phyloP scores from a whole-genome alignment of 371 early-diverging fungal species.

The Rhizomucor pusillus region DNA sequence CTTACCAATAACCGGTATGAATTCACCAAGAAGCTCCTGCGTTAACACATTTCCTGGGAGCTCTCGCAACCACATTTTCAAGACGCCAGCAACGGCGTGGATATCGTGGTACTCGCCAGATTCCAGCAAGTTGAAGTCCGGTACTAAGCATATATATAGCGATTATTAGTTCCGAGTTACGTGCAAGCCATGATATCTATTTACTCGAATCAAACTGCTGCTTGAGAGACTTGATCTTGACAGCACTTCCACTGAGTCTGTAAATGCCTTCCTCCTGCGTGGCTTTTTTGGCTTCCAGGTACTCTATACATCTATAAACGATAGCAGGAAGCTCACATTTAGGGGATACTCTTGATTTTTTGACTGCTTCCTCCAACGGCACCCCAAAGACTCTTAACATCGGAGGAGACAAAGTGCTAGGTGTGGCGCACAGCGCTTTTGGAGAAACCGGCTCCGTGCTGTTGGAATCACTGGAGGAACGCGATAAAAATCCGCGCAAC shows the following conservation, averaged over 20 bases:
- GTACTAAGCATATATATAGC: conserved; percentile 21
- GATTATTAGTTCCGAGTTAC: not conserved
- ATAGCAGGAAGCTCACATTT: conserved; percentile 64
- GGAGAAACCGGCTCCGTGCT: not conserved
- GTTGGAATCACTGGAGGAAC: conserved; percentile 16
- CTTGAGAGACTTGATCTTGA: conserved; percentile 57
- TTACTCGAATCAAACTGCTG: conserved; percentile 59
- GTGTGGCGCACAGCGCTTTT: not conserved
- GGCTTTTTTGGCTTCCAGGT: conserved; percentile 71
- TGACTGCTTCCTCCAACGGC: conserved; percentile 26
- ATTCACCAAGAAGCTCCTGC: conserved; percentile 57
- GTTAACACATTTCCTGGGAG: conserved; percentile 75
- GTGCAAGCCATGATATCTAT: not conserved
- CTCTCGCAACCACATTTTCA: conserved; percentile 81
- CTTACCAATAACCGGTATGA: conserved; percentile 54
- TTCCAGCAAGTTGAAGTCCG: conserved; percentile 59
- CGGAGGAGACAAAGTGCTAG: not conserved
- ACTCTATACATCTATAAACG: conserved; percentile 83
- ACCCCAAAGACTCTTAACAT: conserved; percentile 49
- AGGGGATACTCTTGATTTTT: conserved; percentile 19
- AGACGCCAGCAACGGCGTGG: conserved; percentile 77
- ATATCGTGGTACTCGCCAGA: conserved; percentile 57
- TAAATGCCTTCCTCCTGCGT: conserved; percentile 83
- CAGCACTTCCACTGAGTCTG: conserved; percentile 69
- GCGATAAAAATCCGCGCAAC: conserved; percentile 22